Evolutionary conservation across 768 basidiomycete genomes (phyloP), one percentile per base, ranked within the genome.

Genomic region (Lepiota subincarnata): DNA sequence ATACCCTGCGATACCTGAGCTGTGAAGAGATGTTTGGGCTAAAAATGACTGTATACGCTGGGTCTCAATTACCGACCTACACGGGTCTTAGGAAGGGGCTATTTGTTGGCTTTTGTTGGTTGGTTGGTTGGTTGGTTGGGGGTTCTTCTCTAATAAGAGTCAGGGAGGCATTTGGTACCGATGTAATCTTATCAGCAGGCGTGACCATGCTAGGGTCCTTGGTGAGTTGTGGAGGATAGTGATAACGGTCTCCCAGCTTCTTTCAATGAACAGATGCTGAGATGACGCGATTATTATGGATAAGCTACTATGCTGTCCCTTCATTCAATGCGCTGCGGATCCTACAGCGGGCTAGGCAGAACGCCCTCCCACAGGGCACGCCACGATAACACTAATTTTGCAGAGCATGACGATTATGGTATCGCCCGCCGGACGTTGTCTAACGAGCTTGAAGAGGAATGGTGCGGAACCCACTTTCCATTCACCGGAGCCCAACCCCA

Each of bases 61-160:
- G n/a, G 13, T 36, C n/a, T 38, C 52, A 14, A 34, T 31, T n/a
- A 41, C 53, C 53, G 53, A 54, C 38, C 39, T 54, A 35, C 46
- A 40, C 53, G 53, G 53, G 53, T n/a, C 16, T 19, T 40, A 22
- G 28, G 42, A 11, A 31, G 10, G 31, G 31, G 31, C 7, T 31
- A 31, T 24, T 24, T 24, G 24, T 24, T 24, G 5, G 24, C 34
- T 28, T 31, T 46, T 46, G 26, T n/a, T 46, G 8, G 34, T 24
- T 28, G 19, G 24, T 18, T 46, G 14, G 24, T n/a, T 46, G 37
- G 37, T n/a, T n/a, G n/a, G n/a, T n/a, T 22, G 24, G 48, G 34
- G 37, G 47, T 48, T 4, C 20, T 36, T 45, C 24, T 28, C 24
- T 24, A 22, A n/a, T 26, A 19, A 24, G 24, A 26, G 40, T 51